Conservation (phyloP, 768 basidiomycete species). For the Mycena amicta region DNA sequence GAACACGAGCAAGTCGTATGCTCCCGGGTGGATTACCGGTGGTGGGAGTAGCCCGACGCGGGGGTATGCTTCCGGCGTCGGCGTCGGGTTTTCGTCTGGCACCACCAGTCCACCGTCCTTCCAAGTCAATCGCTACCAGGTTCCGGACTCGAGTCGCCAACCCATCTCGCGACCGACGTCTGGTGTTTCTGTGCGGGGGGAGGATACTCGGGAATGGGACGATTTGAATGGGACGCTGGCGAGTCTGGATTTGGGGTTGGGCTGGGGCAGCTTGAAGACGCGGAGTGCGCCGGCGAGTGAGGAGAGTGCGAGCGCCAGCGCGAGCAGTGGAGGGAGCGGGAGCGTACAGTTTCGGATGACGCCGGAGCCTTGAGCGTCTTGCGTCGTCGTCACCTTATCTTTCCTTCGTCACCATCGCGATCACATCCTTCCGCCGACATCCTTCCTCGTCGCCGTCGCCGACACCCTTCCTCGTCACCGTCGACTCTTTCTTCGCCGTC, state of each 20-base stretch:
- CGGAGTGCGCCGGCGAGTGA: conserved; percentile 9
- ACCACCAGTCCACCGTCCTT: conserved; percentile 40
- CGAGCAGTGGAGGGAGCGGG: conserved; percentile 19
- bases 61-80: conserved; percentile 47
- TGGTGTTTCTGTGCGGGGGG: conserved; percentile 29
- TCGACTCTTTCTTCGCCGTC: too few relatives aligned
- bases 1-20: conserved; percentile 42
- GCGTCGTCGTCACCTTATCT: too few relatives aligned
- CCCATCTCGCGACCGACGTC: conserved; percentile 58
- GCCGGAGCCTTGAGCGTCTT: too few relatives aligned
- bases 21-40: conserved; percentile 4
- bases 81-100: too few relatives aligned
- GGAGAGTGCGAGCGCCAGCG: conserved; percentile 7
- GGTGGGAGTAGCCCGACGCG: conserved; percentile 44
- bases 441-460: too few relatives aligned
- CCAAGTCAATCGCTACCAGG: conserved; percentile 42
- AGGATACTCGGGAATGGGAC: conserved; percentile 52
- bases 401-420: too few relatives aligned
- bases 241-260: conserved; percentile 63
- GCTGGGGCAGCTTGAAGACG: background rate
- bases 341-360: conserved; percentile 25
- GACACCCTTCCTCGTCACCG: too few relatives aligned
- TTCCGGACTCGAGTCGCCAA: conserved; percentile 41
- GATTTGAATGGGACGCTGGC: conserved; percentile 80
- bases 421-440: too few relatives aligned